Evolutionary conservation across 2,329 filamentous ascomycete genomes (phyloP), one percentile per base, ranked within the genome.

Genomic region (Emergomyces pasteurianus): DNA sequence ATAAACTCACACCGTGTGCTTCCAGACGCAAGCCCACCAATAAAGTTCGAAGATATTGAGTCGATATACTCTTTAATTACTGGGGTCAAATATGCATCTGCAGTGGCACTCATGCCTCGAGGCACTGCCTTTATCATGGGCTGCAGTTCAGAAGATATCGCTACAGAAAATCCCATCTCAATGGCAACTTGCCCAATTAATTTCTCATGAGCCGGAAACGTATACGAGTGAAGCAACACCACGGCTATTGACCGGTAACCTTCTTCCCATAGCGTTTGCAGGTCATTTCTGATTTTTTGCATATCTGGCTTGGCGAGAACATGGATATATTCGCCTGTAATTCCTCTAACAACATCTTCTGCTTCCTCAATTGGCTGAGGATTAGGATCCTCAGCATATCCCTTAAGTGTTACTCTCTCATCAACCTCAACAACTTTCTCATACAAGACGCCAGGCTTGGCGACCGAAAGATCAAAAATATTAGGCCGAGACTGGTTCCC

Each of bases 1-100:
- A 96, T 96, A 67, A 96, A 96, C 72, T 96, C 92, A 74, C 92
- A 96, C 64, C 92, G 80, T 3, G 90, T 89, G 7, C 86, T 88
- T 61, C 80, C 86, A 8, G 79, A 76, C 0, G 89, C 84, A 65
- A 96, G 92, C 0, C 90, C 90, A 28, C 82, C 82, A 67, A 89
- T 84, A 69, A 96, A 95, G 3, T 89, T 89, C 47, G 81, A 79
- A 28, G 71, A 73, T 47, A 76, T 74, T 2, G 72, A 73, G 61
- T 75, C 71, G 62, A 89, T 85, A 68, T 92, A 92, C 68, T 87
- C 88, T 66, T 86, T 86, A 67, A 91, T 90, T 9, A 88, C 86
- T 0, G 88, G 88, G 0, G 88, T 91, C 1, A 92, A 80, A 69
- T 92, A 92, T 1, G 88, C 88, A 72, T 92, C 88, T 3, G 87